Evolutionary conservation across 2,329 filamentous ascomycete genomes (phyloP).

Genomic region (Hawksworthiomyces lignivorus): DNA sequence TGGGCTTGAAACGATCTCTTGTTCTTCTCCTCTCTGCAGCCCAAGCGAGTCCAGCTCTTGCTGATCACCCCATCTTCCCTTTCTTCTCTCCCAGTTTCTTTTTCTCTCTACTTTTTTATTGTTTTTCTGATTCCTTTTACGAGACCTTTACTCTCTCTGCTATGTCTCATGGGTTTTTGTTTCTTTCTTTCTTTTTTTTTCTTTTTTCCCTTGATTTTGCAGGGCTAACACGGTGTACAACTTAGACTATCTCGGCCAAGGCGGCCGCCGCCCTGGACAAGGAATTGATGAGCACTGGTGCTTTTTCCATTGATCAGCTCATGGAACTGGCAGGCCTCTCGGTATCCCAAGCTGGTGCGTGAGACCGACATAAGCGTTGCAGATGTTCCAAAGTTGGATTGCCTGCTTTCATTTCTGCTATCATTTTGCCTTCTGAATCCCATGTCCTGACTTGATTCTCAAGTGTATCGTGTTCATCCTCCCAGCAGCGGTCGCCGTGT

Average conservation of each 20-base stretch:
- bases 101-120: background rate
- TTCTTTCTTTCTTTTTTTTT: background rate
- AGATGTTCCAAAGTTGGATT: too few relatives aligned
- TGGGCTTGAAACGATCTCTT: too few relatives aligned
- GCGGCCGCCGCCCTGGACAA: constrained; percentile 83
- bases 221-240: too few relatives aligned
- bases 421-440: background rate
- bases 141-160: too few relatives aligned
- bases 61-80: background rate
- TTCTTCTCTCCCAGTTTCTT: background rate
- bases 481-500: constrained; percentile 61
- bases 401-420: too few relatives aligned
- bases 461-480: constrained; percentile 86
- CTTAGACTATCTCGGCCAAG: constrained; percentile 75
- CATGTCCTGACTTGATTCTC: background rate
- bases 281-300: constrained; percentile 83
- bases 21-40: too few relatives aligned
- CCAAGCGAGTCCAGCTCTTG: too few relatives aligned
- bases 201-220: background rate
- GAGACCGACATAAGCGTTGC: too few relatives aligned
- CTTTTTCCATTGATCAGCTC: constrained; percentile 90
- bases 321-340: constrained; percentile 95
- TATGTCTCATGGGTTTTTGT: too few relatives aligned
- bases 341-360: constrained; percentile 77
- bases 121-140: too few relatives aligned